A percentile compares a stretch with the other conserved stretches of the same genome.
phyloP scores from a whole-genome alignment of 2,329 filamentous ascomycete species.

The Arachnopeziza araneosa region DNA sequence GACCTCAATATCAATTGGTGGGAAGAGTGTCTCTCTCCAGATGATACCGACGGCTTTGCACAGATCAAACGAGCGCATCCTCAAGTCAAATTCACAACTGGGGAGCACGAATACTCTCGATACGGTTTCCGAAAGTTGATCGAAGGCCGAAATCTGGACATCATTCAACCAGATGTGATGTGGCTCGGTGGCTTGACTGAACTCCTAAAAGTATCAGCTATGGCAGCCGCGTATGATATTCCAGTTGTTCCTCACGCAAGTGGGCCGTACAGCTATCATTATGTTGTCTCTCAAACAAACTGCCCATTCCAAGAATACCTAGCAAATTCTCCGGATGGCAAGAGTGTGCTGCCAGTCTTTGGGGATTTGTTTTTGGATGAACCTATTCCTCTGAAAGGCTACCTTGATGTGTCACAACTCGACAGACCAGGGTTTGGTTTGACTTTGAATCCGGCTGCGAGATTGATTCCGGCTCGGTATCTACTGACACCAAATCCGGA shows the following conservation, averaged over 20 bases:
- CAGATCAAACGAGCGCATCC: slow-evolving; percentile 89
- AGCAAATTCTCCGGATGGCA: slow-evolving; percentile 86
- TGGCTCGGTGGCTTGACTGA: slow-evolving; percentile 94
- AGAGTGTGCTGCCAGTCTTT: slow-evolving; percentile 85
- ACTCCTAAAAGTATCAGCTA: slow-evolving; percentile 79
- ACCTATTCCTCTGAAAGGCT: slow-evolving; percentile 80
- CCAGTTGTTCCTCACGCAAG: slow-evolving; percentile 93
- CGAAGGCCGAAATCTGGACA: slow-evolving; percentile 86
- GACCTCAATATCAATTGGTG: slow-evolving; percentile 93
- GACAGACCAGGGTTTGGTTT: slow-evolving; percentile 90
- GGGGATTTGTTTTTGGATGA: slow-evolving; percentile 87
- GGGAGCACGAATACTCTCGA: slow-evolving; percentile 91
- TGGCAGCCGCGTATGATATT: slow-evolving; percentile 89
- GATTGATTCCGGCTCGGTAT: slow-evolving; percentile 69
- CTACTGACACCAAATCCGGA: slow-evolving; percentile 64
- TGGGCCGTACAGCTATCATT: slow-evolving; percentile 93
- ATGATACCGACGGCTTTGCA: slow-evolving; percentile 87
- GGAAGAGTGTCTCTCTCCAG: slow-evolving; percentile 89
- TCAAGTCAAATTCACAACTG: slow-evolving; percentile 87
- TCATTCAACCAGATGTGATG: slow-evolving; percentile 95
- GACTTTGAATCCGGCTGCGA: slow-evolving; percentile 71
- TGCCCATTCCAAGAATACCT: slow-evolving; percentile 95
- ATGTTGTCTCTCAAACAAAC: slow-evolving; percentile 88
- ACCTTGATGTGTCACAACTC: slow-evolving; percentile 69
- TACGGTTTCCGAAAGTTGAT: slow-evolving; percentile 94